Evolutionary conservation across 345 rosid species (phyloP).

Genomic region (Eucalyptus paniculata): DNA sequence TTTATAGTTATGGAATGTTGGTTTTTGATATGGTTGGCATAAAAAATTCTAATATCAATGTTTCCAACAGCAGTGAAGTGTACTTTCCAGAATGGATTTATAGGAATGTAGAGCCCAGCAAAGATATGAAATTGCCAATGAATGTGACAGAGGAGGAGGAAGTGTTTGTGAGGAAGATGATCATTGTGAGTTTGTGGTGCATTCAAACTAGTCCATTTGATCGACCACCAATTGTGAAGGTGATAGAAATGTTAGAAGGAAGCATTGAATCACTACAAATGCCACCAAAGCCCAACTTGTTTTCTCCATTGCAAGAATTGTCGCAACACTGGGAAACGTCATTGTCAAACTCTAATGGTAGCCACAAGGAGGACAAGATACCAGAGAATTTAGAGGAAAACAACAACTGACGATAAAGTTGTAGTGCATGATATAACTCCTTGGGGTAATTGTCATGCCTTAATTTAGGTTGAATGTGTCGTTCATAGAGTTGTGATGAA

Average conservation of each 20-base stretch:
- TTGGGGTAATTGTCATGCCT: not conserved
- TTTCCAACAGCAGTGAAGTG: not conserved
- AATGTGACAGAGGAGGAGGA: not conserved
- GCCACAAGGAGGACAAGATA: not conserved
- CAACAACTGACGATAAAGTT: not conserved
- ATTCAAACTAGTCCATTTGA: not conserved
- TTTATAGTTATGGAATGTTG: conserved; percentile 43
- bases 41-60: not conserved
- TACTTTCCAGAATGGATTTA: conserved; percentile 25
- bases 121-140: not conserved
- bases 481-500: not conserved
- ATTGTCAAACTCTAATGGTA: not conserved
- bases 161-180: not conserved
- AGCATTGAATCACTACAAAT: not conserved
- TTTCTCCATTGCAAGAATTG: not conserved
- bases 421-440: not conserved
- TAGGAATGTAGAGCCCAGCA: not conserved
- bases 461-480: not conserved
- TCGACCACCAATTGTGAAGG: not conserved
- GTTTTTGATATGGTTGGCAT: conserved; percentile 23
- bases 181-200: not conserved
- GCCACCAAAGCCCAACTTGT: not conserved
- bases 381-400: not conserved
- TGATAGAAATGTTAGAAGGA: conserved; percentile 1
- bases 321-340: not conserved